Evolutionary conservation across 345 rosid species (phyloP).

Genomic region (Camelina sativa): DNA sequence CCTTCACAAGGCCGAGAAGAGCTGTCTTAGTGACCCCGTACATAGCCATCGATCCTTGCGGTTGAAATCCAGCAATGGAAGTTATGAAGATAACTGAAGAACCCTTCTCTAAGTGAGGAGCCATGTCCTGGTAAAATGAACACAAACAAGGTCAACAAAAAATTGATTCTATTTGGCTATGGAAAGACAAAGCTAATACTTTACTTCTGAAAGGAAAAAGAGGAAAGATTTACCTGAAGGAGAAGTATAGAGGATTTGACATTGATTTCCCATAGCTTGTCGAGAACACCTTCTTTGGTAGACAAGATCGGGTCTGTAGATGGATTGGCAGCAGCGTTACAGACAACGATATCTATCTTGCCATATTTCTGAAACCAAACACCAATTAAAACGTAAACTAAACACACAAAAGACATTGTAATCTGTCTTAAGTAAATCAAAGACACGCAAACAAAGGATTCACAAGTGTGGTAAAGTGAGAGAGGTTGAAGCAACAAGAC

Average conservation of each 20-base stretch:
- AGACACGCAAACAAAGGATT: neutral
- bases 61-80: slow-evolving; percentile 72
- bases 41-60: slow-evolving; percentile 71
- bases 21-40: slow-evolving; percentile 97
- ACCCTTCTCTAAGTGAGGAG: slow-evolving; percentile 75
- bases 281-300: slow-evolving; percentile 67
- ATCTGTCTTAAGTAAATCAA: neutral
- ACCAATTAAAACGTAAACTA: neutral
- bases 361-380: slow-evolving; percentile 68
- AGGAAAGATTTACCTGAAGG: slow-evolving; percentile 57
- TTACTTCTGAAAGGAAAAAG: too few relatives aligned
- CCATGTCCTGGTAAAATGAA: slow-evolving; percentile 60
- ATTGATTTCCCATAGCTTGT: slow-evolving; percentile 90
- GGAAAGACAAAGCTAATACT: slow-evolving; percentile 12
- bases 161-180: neutral
- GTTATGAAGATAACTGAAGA: slow-evolving; percentile 81
- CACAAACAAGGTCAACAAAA: neutral
- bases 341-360: slow-evolving; percentile 74
- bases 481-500: neutral
- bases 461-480: neutral
- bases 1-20: slow-evolving; percentile 90
- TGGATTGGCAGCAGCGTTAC: slow-evolving; percentile 90
- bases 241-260: slow-evolving; percentile 78
- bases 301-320: slow-evolving; percentile 62
- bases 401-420: neutral